Evolutionary conservation across 441 rosid genomes (phyloP).

Genomic region (Aquilaria agallochum): DNA sequence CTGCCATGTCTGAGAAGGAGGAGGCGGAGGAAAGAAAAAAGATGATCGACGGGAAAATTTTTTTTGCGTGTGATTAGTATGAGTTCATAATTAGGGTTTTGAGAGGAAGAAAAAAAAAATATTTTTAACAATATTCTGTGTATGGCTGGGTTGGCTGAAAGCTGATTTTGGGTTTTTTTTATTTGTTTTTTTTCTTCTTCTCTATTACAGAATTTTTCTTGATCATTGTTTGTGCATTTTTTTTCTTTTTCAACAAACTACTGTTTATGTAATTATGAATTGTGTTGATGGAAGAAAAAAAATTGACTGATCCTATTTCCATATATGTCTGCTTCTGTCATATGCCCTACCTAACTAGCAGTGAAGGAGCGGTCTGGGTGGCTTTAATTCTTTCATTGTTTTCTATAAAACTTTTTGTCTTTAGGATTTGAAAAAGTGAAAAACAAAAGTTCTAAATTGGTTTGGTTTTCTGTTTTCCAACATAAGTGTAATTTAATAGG

Average conservation of each 20-base stretch:
- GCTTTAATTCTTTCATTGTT: no score
- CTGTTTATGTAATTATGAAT: constrained; percentile 13
- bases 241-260: constrained; percentile 7
- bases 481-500: no score
- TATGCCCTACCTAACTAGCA: constrained; percentile 30
- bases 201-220: constrained; percentile 13
- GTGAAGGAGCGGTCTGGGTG: background rate
- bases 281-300: constrained; percentile 8
- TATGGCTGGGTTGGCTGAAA: constrained; percentile 24
- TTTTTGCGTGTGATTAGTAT: constrained; percentile 40
- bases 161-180: constrained; percentile 13
- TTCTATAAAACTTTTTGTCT: no score
- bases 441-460: no score
- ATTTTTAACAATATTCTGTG: constrained; percentile 24
- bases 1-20: constrained; percentile 9
- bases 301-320: constrained; percentile 6
- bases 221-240: constrained; percentile 27
- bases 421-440: no score
- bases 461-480: no score
- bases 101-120: constrained; percentile 16
- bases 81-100: constrained; percentile 33
- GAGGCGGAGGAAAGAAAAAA: background rate
- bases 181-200: background rate
- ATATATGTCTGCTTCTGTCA: background rate
- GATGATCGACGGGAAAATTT: background rate